Base-by-base conservation (phyloP, 345 rosid genomes). In the Eucalyptus leucophloia region DNA sequence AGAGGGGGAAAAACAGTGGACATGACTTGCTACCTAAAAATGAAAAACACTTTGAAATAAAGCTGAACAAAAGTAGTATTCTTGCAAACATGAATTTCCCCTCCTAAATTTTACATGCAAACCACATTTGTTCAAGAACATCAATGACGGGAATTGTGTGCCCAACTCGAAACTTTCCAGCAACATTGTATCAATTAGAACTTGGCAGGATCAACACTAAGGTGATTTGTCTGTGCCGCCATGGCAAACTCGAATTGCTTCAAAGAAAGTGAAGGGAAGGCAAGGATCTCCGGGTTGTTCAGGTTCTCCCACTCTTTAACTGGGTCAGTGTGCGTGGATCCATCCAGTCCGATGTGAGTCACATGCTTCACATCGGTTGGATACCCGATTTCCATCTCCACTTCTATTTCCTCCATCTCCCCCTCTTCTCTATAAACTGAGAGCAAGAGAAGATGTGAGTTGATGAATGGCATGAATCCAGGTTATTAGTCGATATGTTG, bases 291-390 rank as follows among this genome's bases (percentile, higher is more conserved):
- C 47, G 92, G 89, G 13, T 88, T 34, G 32, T 65, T 87, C 28
- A 92, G 45, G n/a, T 28, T 77, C 21, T 92, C 91, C 94, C 92
- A 91, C 9, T 91, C 92, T 69, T 80, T 89, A 21, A 89, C 65
- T 2, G 90, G 90, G 69, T 91, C 86, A 23, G 60, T 86, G n/a
- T 49, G 89, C 30, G 90, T 67, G 65, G 91, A 69, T 24, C 92
- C 95, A 40, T 93, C 93, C 89, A 90, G 80, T 86, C 95, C 95
- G 28, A 92, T 93, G 53, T 93, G 95, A 14, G 94, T 92, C 92
- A 93, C 93, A 83, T 93, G 94, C 89, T 92, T 93, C 92, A 93
- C 95, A 60, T 93, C 94, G 15, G 95, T 93, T 18, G 95, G 94
- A 19, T 87, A 21, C 69, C 94, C 94, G 3, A 93, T 93, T 56